Percentiles rank a stretch among this genome's conserved stretches.
phyloP scores from a whole-genome alignment of 2,329 filamentous ascomycete species.

The Claviceps sp. region DNA sequence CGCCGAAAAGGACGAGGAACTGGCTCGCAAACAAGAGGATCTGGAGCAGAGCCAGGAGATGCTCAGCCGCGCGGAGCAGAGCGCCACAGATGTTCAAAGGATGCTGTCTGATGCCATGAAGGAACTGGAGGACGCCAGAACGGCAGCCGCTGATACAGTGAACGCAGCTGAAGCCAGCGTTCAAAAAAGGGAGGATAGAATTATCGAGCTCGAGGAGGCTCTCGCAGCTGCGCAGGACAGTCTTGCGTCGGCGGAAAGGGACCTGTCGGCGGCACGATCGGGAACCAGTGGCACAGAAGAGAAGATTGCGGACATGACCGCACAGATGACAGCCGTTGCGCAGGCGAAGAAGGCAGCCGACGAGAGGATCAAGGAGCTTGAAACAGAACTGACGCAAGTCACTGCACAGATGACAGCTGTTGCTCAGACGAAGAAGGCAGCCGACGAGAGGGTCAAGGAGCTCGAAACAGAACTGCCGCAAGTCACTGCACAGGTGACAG shows the following conservation, averaged over 20 bases:
- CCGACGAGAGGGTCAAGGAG: conserved; percentile 14
- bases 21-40: conserved; percentile 44
- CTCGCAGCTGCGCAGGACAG: conserved; percentile 8
- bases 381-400: conserved; percentile 11
- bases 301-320: conserved; percentile 13
- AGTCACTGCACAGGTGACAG: conserved; percentile 12
- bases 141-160: conserved; percentile 12
- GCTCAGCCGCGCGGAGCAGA: conserved; percentile 24
- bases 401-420: conserved; percentile 15
- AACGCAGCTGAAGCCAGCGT: conserved; percentile 14
- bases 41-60: conserved; percentile 30
- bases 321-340: conserved; percentile 15
- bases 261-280: conserved; percentile 20
- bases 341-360: conserved; percentile 15
- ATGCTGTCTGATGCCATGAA: conserved; percentile 34
- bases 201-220: conserved; percentile 24
- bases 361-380: conserved; percentile 13
- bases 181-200: conserved; percentile 24
- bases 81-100: conserved; percentile 27
- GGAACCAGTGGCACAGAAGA: conserved; percentile 23
- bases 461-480: conserved; percentile 14
- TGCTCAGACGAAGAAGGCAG: conserved; percentile 12
- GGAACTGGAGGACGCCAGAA: conserved; percentile 29
- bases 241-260: conserved; percentile 19
- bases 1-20: conserved; percentile 49